phyloP scores from a whole-genome alignment of 2,329 filamentous ascomycete species.

The Furcasterigmium sp. region DNA sequence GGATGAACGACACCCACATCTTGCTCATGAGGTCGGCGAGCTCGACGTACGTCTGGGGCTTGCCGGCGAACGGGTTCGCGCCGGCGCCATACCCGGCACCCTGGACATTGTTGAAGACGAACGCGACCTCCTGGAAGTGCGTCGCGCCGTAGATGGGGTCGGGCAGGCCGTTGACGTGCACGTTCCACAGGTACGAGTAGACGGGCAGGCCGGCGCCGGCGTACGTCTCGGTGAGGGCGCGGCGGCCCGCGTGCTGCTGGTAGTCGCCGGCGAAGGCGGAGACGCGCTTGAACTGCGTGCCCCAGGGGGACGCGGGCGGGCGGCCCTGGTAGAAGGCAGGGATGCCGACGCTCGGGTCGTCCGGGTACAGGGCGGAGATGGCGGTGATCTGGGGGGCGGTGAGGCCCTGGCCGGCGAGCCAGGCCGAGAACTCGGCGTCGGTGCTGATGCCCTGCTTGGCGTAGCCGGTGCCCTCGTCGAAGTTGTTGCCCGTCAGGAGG shows the following conservation, averaged over 20 bases:
- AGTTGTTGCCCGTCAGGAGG: slow-evolving; percentile 58
- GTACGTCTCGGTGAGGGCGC: slow-evolving; percentile 47
- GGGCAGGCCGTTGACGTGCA: slow-evolving; percentile 15
- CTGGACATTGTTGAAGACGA: slow-evolving; percentile 45
- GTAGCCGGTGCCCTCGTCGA: slow-evolving; percentile 58
- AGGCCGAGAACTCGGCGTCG: slow-evolving; percentile 42
- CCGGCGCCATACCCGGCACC: slow-evolving; percentile 44
- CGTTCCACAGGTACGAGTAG: slow-evolving; percentile 49
- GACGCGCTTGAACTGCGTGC: slow-evolving; percentile 47
- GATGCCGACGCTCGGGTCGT: slow-evolving; percentile 40
- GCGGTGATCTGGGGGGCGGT: slow-evolving; percentile 21
- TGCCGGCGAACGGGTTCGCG: slow-evolving; percentile 36
- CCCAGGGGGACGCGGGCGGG: slow-evolving; percentile 22
- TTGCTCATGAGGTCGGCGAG: slow-evolving; percentile 42
- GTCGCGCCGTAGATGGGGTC: slow-evolving; percentile 14
- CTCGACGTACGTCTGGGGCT: slow-evolving; percentile 31
- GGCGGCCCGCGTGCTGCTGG: slow-evolving; percentile 48
- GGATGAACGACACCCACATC: slow-evolving; percentile 47
- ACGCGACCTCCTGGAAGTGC: slow-evolving; percentile 22
- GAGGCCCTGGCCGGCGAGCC: slow-evolving; percentile 21
- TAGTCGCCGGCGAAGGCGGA: slow-evolving; percentile 50
- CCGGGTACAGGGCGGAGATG: slow-evolving; percentile 42
- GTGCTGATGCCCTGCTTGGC: slow-evolving; percentile 48
- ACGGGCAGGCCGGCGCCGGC: slow-evolving; percentile 39
- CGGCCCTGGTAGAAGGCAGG: slow-evolving; percentile 33